Percentiles rank a stretch among this genome's conserved stretches.
These are phyloP conservation scores for Ceriops decandra DNA, from an alignment of 345 rosid genomes.

Conservation along the genomic window DNA sequence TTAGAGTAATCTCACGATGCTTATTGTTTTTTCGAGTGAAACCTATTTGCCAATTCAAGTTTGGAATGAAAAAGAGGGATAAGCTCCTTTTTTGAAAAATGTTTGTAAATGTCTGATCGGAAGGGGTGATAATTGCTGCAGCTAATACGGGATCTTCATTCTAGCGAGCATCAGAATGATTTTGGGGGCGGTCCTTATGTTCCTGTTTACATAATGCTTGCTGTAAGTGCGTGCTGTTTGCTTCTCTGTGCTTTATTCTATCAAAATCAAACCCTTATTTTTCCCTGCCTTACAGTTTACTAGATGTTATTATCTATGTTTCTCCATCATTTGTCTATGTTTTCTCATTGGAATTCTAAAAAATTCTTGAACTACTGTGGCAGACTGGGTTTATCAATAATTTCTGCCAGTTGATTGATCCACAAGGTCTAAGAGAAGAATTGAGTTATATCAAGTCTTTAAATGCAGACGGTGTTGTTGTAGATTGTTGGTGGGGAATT, in stretches of 20 bases:
- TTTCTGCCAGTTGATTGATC: conserved; percentile 77
- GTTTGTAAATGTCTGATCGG: too few relatives aligned
- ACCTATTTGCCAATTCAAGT: too few relatives aligned
- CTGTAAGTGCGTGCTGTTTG: conserved; percentile 46
- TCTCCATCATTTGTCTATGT: background rate
- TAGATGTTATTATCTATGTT: background rate
- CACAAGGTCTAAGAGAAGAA: conserved; percentile 65
- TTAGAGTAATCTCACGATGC: background rate
- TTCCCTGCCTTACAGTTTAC: too few relatives aligned
- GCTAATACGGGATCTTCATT: conserved; percentile 78
- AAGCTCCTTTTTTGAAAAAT: too few relatives aligned
- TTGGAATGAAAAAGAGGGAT: too few relatives aligned
- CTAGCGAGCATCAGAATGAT: conserved; percentile 52
- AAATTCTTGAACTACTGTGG: conserved; percentile 20
- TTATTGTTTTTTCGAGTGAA: too few relatives aligned
- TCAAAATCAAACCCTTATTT: background rate
- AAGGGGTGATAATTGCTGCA: conserved; percentile 26
- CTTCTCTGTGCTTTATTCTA: conserved; percentile 12
- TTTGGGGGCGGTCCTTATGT: conserved; percentile 54
- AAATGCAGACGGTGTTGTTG: conserved; percentile 70
- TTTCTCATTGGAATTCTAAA: background rate
- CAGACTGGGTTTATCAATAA: conserved; percentile 68
- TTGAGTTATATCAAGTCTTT: conserved; percentile 67
- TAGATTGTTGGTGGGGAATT: conserved; percentile 99
- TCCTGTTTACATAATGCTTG: conserved; percentile 76